These are phyloP conservation scores for Collariella sp. DNA, from an alignment of 495 filamentous ascomycete genomes.

Conservation along the genomic window DNA sequence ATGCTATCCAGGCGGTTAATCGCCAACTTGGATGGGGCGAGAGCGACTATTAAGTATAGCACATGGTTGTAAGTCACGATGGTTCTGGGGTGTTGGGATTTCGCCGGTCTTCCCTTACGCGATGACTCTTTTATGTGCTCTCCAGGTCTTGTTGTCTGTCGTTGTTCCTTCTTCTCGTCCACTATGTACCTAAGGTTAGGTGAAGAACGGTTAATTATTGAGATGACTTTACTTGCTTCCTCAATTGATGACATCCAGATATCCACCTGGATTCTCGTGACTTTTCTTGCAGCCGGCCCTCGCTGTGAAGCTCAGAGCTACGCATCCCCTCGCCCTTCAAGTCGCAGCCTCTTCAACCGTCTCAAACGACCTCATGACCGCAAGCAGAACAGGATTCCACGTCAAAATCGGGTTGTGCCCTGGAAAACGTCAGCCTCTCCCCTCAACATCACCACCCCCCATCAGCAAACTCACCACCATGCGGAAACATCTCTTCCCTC, in stretches of 20 bases:
- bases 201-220: too few relatives aligned
- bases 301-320: too few relatives aligned
- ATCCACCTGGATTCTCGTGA: too few relatives aligned
- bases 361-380: constrained; percentile 57
- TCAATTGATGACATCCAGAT: background rate
- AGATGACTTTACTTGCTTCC: too few relatives aligned
- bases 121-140: too few relatives aligned
- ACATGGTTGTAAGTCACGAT: background rate
- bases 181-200: too few relatives aligned
- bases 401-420: constrained; percentile 52
- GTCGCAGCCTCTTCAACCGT: background rate
- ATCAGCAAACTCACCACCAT: constrained; percentile 43
- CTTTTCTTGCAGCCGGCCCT: too few relatives aligned
- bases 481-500: constrained; percentile 46
- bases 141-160: background rate
- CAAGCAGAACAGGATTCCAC: constrained; percentile 48
- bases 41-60: background rate
- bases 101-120: background rate
- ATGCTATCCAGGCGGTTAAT: constrained; percentile 38
- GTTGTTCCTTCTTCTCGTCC: too few relatives aligned
- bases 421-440: constrained; percentile 22
- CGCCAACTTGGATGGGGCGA: constrained; percentile 40
- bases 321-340: too few relatives aligned
- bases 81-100: background rate
- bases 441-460: background rate